These are phyloP conservation scores for Colletotrichum sansevieriae DNA, from an alignment of 2,329 filamentous ascomycete species.

Conservation along the genomic window DNA sequence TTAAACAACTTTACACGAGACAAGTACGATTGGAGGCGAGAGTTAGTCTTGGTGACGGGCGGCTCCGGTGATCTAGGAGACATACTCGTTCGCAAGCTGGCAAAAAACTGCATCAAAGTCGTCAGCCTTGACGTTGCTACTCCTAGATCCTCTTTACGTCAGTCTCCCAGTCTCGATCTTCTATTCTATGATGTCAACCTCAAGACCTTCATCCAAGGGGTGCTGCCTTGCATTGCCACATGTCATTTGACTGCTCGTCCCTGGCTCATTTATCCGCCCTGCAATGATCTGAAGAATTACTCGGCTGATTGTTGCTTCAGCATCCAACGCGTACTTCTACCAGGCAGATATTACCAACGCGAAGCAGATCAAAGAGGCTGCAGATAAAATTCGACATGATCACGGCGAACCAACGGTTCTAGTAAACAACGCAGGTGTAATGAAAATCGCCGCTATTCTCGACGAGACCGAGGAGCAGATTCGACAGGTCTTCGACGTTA, in stretches of 20 bases:
- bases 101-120: conserved; percentile 35
- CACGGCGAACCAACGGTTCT: conserved; percentile 53
- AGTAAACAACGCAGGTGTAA: conserved; percentile 57
- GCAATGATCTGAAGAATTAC: background rate
- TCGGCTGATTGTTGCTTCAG: background rate
- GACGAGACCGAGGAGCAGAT: conserved; percentile 55
- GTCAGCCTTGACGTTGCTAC: conserved; percentile 28
- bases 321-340: conserved; percentile 33
- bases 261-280: too few relatives aligned
- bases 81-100: conserved; percentile 29
- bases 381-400: conserved; percentile 55
- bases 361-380: conserved; percentile 54
- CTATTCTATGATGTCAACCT: too few relatives aligned
- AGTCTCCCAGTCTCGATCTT: background rate
- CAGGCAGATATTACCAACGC: conserved; percentile 29
- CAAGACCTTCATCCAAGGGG: too few relatives aligned
- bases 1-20: conserved; percentile 35
- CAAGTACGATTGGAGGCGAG: conserved; percentile 34
- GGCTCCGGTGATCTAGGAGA: conserved; percentile 34
- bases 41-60: conserved; percentile 50
- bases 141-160: conserved; percentile 16
- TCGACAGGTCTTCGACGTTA: conserved; percentile 61
- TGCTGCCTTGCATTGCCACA: too few relatives aligned
- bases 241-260: too few relatives aligned
- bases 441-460: conserved; percentile 50